Percentiles rank a stretch among this genome's conserved stretches.
Conservation (phyloP, 148 eudicot species). For the Simmondsia chinensis region DNA sequence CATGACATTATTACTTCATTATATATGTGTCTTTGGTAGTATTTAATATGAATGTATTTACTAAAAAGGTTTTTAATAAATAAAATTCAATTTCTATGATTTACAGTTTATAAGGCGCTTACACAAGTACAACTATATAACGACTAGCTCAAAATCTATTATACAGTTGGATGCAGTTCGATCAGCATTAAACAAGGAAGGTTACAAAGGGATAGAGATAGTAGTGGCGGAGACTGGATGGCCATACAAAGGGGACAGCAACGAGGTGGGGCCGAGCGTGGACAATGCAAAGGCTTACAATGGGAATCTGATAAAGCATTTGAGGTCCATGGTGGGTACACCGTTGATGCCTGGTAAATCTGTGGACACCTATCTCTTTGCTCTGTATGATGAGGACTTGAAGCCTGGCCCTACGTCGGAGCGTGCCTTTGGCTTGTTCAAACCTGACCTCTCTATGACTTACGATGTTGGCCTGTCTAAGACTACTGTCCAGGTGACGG, state of each 20-base stretch:
- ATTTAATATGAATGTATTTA: too few species aligned
- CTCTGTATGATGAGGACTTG: conserved; percentile 44
- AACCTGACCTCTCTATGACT: conserved; percentile 43
- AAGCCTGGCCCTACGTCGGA: conserved; percentile 46
- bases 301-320: conserved; percentile 23
- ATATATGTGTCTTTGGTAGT: too few species aligned
- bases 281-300: conserved; percentile 38
- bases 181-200: too few species aligned
- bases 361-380: conserved; percentile 50
- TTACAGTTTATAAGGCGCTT: too few species aligned
- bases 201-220: conserved; percentile 39
- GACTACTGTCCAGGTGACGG: neutral
- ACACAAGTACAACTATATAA: too few species aligned
- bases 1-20: too few species aligned
- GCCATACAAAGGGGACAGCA: conserved; percentile 43
- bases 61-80: too few species aligned
- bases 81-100: too few species aligned
- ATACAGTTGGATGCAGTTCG: too few species aligned
- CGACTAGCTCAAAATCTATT: too few species aligned
- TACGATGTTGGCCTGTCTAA: conserved; percentile 47
- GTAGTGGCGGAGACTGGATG: conserved; percentile 73
- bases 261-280: conserved; percentile 23
- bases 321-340: conserved; percentile 35
- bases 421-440: conserved; percentile 51
- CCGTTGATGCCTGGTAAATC: conserved; percentile 57